phyloP scores from a whole-genome alignment of 1,284 basidiomycete genomes.

The Coriolopsis trogii region DNA sequence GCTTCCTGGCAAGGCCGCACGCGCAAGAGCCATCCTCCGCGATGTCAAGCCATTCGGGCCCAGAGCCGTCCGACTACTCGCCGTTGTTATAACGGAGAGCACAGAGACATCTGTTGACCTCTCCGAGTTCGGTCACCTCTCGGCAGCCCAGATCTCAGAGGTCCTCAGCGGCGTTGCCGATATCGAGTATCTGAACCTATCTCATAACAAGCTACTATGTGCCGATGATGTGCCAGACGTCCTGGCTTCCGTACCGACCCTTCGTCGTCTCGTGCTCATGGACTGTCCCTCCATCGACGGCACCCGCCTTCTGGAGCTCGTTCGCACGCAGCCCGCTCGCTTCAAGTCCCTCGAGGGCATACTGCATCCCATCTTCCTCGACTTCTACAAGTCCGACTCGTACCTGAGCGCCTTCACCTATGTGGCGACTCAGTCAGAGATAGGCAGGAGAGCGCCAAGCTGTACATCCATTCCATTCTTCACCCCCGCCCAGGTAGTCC shows the following conservation, averaged over 20 bases:
- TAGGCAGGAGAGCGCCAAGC: not conserved
- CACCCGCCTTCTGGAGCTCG: conserved; percentile 26
- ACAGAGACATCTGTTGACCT: conserved; percentile 27
- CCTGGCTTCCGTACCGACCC: conserved; percentile 17
- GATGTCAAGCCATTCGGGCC: conserved; percentile 29
- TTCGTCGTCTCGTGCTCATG: conserved; percentile 33
- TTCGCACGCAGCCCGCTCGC: conserved; percentile 24
- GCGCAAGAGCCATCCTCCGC: conserved; percentile 24
- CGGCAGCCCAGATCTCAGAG: conserved; percentile 22
- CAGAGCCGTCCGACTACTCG: conserved; percentile 26
- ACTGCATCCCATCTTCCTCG: conserved; percentile 29
- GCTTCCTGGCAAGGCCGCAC: conserved; percentile 29
- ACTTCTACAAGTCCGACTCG: not conserved
- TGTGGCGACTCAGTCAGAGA: too few relatives aligned
- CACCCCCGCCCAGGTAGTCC: conserved; percentile 6
- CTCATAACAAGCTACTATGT: conserved; percentile 24
- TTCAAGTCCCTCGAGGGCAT: conserved; percentile 33
- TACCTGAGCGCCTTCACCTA: conserved; percentile 14
- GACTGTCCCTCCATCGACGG: conserved; percentile 28
- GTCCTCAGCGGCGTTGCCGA: conserved; percentile 16
- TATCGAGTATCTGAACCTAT: conserved; percentile 31
- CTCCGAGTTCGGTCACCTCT: conserved; percentile 26
- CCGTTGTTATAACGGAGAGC: conserved; percentile 12
- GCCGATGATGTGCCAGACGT: conserved; percentile 23
- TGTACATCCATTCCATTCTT: conserved; percentile 3